Evolutionary conservation across 179 eudicot species (phyloP), one percentile per base, ranked within the genome.

Genomic region (Corrigiola litoralis): DNA sequence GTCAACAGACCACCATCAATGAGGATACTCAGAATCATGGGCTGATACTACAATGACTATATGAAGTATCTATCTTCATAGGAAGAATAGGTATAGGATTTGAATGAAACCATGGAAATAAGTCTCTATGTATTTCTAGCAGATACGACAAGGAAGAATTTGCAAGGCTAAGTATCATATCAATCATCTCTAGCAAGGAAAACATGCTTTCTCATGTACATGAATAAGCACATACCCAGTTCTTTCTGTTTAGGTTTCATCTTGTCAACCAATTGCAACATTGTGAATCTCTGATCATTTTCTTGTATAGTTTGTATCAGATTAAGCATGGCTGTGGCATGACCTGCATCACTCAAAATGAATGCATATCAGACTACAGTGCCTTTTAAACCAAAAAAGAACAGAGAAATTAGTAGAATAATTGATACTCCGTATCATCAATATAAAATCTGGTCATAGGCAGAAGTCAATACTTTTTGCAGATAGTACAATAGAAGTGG

Each of bases 251-350:
- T 94, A 44, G 67, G 77, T 77, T 86, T 94, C 94, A 94, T 68
- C 75, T 86, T 94, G 77, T 90, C 99, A 80, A 90, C 96, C 66
- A 94, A 72, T 72, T 94, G 96, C 82, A 90, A 77, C 86, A 94
- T 73, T 34, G 99, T 94, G 61, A 79, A 29, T 74, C 85, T 88
- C 75, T 90, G 97, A 61, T 87, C 97, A 73, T 68, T 84, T 63
- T 78, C 96, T 71, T 79, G 88, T 74, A 77, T 56, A 58, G 76
- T 84, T 80, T 90, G 96, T 73, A 94, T 67, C 58, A 87, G 50
- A 53, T 82, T 80, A 72, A 94, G 59, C 68, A 94, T 70, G 62
- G 71, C 67, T 73, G 82, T 86, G 47, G 89, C 94, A 75, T 84
- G 86, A 65, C 82, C 99, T 94, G 87, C 69, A 85, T 6, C 46